Evolutionary conservation across 179 eudicot genomes (phyloP).

Genomic region (Beta macrorhiza): DNA sequence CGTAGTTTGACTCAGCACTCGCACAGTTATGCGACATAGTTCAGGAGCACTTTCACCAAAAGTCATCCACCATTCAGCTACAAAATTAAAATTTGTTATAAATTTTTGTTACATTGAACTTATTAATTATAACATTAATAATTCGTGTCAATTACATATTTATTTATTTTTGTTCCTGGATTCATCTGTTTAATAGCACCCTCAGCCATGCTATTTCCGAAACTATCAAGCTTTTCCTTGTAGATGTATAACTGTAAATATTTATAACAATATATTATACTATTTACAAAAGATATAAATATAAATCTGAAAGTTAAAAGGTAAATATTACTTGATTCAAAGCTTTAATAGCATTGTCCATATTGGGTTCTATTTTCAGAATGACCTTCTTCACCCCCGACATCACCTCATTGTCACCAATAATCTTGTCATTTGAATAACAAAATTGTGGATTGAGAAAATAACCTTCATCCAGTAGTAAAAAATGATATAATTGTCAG

Average conservation of each 20-base stretch:
- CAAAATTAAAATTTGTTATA: neutral
- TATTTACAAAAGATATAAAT: neutral
- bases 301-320: too few relatives aligned
- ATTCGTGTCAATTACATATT: too few relatives aligned
- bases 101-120: neutral
- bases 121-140: neutral
- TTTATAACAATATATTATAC: too few relatives aligned
- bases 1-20: neutral
- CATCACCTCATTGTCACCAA: neutral
- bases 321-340: neutral
- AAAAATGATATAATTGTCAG: too few relatives aligned
- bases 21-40: neutral
- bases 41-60: neutral
- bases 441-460: slow-evolving; percentile 3
- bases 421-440: neutral
- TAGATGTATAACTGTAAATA: neutral
- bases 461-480: neutral
- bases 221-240: neutral
- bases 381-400: neutral
- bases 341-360: slow-evolving; percentile 12
- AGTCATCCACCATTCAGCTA: slow-evolving; percentile 15
- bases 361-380: neutral
- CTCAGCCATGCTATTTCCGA: neutral
- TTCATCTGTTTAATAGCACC: neutral
- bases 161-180: neutral